Conservation (phyloP, 345 rosid genomes). For the Eucalyptus camaldulensis region DNA sequence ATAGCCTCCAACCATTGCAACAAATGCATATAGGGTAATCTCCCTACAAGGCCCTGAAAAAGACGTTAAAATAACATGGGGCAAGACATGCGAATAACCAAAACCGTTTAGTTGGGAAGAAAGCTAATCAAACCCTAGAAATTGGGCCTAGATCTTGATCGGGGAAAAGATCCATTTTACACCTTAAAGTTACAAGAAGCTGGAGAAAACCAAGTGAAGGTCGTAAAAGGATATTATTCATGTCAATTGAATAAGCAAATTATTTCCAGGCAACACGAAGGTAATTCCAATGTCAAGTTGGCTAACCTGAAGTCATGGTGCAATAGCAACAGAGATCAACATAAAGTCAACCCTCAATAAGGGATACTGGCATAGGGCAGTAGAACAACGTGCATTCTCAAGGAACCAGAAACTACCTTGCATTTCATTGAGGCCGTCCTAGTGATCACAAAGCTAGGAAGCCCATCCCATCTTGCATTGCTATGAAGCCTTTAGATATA, state of each 20-base stretch:
- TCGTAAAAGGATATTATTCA: too few relatives aligned
- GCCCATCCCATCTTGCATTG: neutral
- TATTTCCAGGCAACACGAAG: neutral
- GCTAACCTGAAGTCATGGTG: rapidly evolving
- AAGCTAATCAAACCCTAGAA: too few relatives aligned
- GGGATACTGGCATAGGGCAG: neutral
- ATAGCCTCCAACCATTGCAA: too few relatives aligned
- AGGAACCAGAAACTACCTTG: neutral
- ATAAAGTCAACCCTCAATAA: neutral
- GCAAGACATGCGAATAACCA: neutral
- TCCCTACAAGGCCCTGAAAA: neutral
- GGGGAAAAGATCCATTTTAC: too few relatives aligned
- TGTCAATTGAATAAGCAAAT: neutral
- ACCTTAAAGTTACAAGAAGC: too few relatives aligned
- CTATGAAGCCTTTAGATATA: neutral
- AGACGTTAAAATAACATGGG: neutral
- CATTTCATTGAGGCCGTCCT: neutral
- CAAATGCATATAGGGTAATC: too few relatives aligned
- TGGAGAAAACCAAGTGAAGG: too few relatives aligned
- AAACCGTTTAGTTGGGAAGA: too few relatives aligned
- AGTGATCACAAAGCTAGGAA: neutral
- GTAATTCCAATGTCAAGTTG: neutral
- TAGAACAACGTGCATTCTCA: neutral
- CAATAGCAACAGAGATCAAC: neutral
- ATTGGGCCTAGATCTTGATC: too few relatives aligned